Conservation (phyloP, 2,329 filamentous ascomycete species). For the Colletotrichum somersetense region DNA sequence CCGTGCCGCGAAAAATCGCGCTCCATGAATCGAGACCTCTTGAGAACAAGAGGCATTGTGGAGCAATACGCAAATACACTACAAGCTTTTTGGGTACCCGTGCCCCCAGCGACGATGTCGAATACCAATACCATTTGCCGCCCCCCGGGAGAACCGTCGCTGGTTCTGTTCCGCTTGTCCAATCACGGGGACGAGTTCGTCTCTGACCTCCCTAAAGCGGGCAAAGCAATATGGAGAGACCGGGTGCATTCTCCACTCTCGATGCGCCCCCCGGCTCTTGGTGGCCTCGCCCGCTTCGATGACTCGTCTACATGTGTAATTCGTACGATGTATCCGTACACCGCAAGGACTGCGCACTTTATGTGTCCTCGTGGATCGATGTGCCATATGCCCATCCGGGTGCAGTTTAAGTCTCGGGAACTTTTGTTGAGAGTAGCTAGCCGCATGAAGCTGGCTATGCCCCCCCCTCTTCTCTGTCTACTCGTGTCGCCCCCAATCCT, state of each 20-base stretch:
- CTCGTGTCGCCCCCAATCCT: too few species aligned
- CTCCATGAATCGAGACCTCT: background rate
- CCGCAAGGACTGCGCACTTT: background rate
- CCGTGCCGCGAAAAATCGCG: background rate
- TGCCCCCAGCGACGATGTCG: constrained; percentile 23
- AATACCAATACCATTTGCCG: background rate
- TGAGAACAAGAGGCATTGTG: background rate
- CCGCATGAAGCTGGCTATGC: background rate
- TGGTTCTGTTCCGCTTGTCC: background rate
- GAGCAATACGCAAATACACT: background rate
- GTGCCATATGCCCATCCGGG: background rate
- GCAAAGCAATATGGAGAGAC: background rate
- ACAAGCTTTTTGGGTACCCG: constrained; percentile 25
- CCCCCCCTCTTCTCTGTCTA: too few species aligned
- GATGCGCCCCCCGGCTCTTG: background rate
- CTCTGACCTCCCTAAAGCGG: constrained; percentile 15
- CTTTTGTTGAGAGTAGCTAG: background rate
- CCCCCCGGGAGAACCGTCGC: constrained; percentile 5
- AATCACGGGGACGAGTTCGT: constrained; percentile 4
- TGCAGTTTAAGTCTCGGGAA: background rate
- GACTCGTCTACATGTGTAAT: background rate
- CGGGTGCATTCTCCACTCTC: constrained; percentile 12
- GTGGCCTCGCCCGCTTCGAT: background rate
- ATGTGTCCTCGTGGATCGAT: background rate
- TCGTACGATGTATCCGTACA: background rate